phyloP scores from a whole-genome alignment of 176 grass and related monocot genomes.

The Rhynchospora breviuscula region DNA sequence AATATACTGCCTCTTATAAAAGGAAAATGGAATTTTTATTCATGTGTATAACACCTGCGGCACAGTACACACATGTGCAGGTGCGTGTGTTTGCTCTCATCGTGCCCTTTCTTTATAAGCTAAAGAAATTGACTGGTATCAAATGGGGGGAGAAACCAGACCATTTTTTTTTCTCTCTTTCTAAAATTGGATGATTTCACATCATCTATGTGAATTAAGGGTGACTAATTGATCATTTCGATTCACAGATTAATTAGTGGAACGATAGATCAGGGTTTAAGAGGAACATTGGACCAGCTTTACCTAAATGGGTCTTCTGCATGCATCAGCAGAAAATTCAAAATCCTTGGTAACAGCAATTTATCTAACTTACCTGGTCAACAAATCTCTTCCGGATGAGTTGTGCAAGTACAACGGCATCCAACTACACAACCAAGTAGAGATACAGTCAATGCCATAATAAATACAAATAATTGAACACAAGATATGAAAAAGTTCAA shows the following conservation, averaged over 20 bases:
- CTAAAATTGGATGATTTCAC: background rate
- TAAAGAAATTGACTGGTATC: too few relatives aligned
- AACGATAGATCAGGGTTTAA: background rate
- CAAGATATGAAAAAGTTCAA: slow-evolving; percentile 2
- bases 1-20: background rate
- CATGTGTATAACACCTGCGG: background rate
- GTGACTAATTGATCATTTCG: background rate
- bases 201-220: background rate
- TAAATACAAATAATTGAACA: background rate
- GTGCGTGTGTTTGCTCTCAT: too few relatives aligned
- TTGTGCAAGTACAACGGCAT: slow-evolving; percentile 86
- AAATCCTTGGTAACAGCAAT: background rate
- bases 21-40: background rate
- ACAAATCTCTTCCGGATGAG: slow-evolving; percentile 76
- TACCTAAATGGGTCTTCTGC: background rate
- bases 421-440: slow-evolving; percentile 48
- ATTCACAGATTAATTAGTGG: background rate
- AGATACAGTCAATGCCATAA: slow-evolving; percentile 27
- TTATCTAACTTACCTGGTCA: slow-evolving; percentile 57
- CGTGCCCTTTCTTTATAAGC: too few relatives aligned
- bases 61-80: too few relatives aligned
- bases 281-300: background rate
- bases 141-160: background rate
- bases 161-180: background rate
- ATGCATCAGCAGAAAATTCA: background rate